Evolutionary conservation across 768 basidiomycete species (phyloP), one percentile per base, ranked within the genome.

Genomic region (Phylloporus sp.): DNA sequence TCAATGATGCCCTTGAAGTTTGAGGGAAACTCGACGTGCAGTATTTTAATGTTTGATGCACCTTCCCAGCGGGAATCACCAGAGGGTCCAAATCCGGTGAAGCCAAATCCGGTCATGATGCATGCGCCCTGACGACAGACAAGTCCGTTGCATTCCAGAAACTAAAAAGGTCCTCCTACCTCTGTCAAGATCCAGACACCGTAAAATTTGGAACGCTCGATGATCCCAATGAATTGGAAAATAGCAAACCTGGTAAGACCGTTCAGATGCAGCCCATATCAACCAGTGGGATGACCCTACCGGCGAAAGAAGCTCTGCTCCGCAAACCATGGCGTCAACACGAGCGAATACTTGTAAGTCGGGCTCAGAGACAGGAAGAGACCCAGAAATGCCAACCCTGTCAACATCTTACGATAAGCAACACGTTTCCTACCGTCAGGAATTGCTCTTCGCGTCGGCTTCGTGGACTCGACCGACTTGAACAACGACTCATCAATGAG

Each of bases 151-250:
- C n/a, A 28, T 3, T n/a, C 28, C 26, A 28, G 13, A 2, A 31
- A n/a, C n/a, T 41, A 28, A 14, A 9, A 33, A 5, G n/a, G n/a
- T n/a, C 31, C 2, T 37, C 63, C 1, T 40, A 84, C 90, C 79
- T 97, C 94, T 0, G 92, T 87, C 44, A 99, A 69, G 26, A 81
- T 89, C 96, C 96, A 99, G 44, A 94, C 76, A 15, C 86, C 90
- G 57, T 98, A 98, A 66, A 95, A 99, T 68, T 96, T 98, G 37
- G 76, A 76, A 10, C 96, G 80, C 60, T 94, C 93, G 27, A 90
- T 67, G 46, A 90, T 77, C 6, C 90, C 94, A 42, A 76, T 82
- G 27, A 84, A 42, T 61, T 95, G 90, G 62, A 84, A 79, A 52
- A 81, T 65, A 3, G 68, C 65, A 49, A 92, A 78, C 15, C 87